phyloP scores from a whole-genome alignment of 2,329 filamentous ascomycete genomes.

The Aulographum hederae region DNA sequence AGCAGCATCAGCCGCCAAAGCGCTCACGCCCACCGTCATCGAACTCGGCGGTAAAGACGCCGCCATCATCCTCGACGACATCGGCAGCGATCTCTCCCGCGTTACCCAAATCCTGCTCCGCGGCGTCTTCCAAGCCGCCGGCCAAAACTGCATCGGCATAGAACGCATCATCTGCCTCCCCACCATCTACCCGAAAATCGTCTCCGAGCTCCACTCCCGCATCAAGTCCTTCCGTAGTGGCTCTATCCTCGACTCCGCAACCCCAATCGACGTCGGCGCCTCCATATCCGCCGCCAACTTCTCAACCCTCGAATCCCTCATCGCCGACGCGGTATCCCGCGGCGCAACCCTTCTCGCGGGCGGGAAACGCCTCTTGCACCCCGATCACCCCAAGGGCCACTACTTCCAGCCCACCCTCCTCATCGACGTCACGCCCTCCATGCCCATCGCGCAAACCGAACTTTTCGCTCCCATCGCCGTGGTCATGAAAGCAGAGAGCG shows the following conservation, averaged over 20 bases:
- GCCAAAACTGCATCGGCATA: conserved; percentile 95
- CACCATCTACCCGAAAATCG: conserved; percentile 53
- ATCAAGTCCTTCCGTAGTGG: conserved; percentile 62
- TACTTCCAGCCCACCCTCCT: conserved; percentile 89
- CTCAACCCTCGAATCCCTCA: conserved; percentile 53
- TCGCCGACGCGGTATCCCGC: conserved; percentile 55
- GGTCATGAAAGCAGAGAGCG: conserved; percentile 54
- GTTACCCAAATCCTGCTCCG: conserved; percentile 73
- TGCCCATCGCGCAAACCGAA: conserved; percentile 79
- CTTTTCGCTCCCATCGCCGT: conserved; percentile 87
- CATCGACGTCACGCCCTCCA: conserved; percentile 67
- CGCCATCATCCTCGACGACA: conserved; percentile 72
- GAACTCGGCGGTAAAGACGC: conserved; percentile 94
- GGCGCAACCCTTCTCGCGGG: conserved; percentile 72
- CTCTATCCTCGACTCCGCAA: conserved; percentile 39
- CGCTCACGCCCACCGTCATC: conserved; percentile 71
- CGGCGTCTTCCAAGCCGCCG: conserved; percentile 84
- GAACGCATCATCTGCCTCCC: conserved; percentile 47
- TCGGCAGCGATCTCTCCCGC: conserved; percentile 40
- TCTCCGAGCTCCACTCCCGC: conserved; percentile 52
- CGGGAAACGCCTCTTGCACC: conserved; percentile 54
- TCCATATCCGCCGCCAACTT: conserved; percentile 73
- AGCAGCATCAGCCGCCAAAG: conserved; percentile 66
- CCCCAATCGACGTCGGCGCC: conserved; percentile 62
- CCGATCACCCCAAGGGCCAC: conserved; percentile 57